Conservation (phyloP, 257 asterid genomes). For the Osmanthus fragrans region DNA sequence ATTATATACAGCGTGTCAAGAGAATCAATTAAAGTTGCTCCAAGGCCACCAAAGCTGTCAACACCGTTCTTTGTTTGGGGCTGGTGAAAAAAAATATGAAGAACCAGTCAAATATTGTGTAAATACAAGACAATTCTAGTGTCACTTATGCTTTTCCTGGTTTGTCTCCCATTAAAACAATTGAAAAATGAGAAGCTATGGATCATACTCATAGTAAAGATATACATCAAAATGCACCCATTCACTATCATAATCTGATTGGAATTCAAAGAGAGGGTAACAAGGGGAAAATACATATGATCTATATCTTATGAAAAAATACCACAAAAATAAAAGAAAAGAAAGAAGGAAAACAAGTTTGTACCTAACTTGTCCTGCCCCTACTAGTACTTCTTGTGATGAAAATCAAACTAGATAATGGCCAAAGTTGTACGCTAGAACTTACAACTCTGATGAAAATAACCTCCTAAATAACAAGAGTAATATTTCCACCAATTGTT, state of each 20-base stretch:
- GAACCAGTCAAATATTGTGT: background rate
- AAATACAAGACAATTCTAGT: constrained; percentile 15
- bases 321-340: too few species aligned
- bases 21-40: constrained; percentile 94
- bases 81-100: constrained; percentile 47
- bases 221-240: constrained; percentile 6
- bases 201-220: constrained; percentile 6
- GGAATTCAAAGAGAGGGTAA: constrained; percentile 9
- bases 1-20: constrained; percentile 94
- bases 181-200: background rate
- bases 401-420: background rate
- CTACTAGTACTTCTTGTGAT: background rate
- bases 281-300: background rate
- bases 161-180: background rate
- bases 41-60: constrained; percentile 99
- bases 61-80: constrained; percentile 89
- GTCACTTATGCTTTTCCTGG: constrained; percentile 11
- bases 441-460: background rate
- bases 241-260: constrained; percentile 8
- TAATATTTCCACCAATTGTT: background rate
- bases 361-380: background rate
- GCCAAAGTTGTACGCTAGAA: background rate
- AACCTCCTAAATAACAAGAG: background rate
- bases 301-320: too few species aligned
- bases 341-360: background rate